These are phyloP conservation scores for Pythium aphanidermatum DNA, from an alignment of 352 stramenopile species.

Conservation along the genomic window DNA sequence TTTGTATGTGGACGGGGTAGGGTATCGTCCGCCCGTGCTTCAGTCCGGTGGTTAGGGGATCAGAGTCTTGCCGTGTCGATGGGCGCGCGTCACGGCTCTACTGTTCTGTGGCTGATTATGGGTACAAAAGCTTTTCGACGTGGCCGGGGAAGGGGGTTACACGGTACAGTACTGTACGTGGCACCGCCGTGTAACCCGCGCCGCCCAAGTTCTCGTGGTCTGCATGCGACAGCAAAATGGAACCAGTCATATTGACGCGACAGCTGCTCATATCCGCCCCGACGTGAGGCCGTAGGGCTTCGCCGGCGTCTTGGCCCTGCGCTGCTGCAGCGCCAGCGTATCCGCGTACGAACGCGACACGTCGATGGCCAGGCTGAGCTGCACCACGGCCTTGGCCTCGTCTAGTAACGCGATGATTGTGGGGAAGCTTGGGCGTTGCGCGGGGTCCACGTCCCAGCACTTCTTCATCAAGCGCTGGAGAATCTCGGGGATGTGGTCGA, in stretches of 20 bases:
- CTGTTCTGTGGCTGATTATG: not conserved
- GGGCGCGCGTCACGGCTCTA: constrained; percentile 6
- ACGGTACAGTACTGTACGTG: not conserved
- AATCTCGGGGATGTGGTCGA: constrained; percentile 60
- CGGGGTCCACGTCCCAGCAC: constrained; percentile 55
- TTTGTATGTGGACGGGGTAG: constrained; percentile 11
- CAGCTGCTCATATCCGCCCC: constrained; percentile 33
- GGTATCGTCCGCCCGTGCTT: not conserved
- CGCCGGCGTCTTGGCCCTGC: constrained; percentile 24
- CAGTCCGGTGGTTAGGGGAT: constrained; percentile 1
- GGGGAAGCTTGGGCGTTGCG: constrained; percentile 50
- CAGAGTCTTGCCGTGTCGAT: constrained; percentile 8
- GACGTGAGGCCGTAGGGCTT: constrained; percentile 57
- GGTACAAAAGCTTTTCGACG: constrained; percentile 10
- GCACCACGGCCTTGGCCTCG: constrained; percentile 49
- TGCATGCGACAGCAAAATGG: too few species aligned
- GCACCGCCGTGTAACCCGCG: too few species aligned
- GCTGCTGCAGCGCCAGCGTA: constrained; percentile 22
- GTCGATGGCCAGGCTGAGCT: constrained; percentile 48
- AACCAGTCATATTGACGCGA: too few species aligned
- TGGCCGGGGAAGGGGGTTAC: not conserved
- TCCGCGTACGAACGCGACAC: constrained; percentile 42
- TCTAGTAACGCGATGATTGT: constrained; percentile 54
- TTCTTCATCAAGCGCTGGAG: constrained; percentile 59
- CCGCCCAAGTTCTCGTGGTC: too few species aligned